Base-by-base conservation (phyloP, 345 rosid genomes). In the Arabidopsis thaliana region DNA sequence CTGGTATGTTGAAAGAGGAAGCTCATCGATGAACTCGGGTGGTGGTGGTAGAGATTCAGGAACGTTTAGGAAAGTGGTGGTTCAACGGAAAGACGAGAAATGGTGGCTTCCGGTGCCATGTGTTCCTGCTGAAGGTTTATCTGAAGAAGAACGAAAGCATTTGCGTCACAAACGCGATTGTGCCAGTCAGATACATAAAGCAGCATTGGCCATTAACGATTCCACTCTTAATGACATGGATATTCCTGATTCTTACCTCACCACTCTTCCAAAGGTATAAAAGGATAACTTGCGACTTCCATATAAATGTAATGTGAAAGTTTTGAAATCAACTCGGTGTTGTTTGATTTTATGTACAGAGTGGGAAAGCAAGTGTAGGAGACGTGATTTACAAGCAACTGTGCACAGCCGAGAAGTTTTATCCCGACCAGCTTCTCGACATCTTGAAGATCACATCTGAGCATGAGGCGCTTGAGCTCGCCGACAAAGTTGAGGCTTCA, bases 101-200 rank as follows among this genome's bases (percentile, higher is more conserved):
- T 95, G 99, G 99, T 93, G 99, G 98, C 81, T 95, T 55, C 99
- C 98, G 0, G 86, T 93, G 56, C 98, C 99, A 1, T 92, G 94
- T 67, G 89, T 95, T 71, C 93, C 90, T 50, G 82, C 85, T 9
- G 84, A 69, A n/a, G 97, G 98, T 40, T 87, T 95, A 32, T 89
- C 97, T 0, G 97, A 90, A 67, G 84, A 87, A 37, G 85, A 93
- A 45, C 84, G 88, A 78, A 91, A 89, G 73, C 65, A 84, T 33
- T 69, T 89, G 82, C 70, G 84, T 28, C 84, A 92, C 67, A 89
- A 87, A 79, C 91, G 94, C 0, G 89, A 88, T 73, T 85, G 90
- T 1, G 87, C 94, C 5, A 87, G 80, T 78, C 99, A 95, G 52
- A 92, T 92, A 67, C 97, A 92, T 80, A 95, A 95, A 81, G 99